Evolutionary conservation across 2,329 filamentous ascomycete species (phyloP), one percentile per base, ranked within the genome.

Genomic region (Verruconis gallopava): DNA sequence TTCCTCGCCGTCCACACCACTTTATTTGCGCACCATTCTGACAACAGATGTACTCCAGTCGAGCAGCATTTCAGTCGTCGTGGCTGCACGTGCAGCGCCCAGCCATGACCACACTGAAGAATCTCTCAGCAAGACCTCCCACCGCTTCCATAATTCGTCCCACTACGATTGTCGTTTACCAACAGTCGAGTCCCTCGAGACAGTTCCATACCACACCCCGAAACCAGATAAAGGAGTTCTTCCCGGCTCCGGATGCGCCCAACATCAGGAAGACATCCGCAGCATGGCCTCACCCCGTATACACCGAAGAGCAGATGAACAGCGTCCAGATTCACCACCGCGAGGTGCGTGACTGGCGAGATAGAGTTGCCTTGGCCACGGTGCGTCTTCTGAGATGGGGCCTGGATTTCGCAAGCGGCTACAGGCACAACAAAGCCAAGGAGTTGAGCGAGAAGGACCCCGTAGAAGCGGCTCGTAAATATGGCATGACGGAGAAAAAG

Each of bases 331-430:
- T 89, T 3, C 85, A 80, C 17, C 89, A 96, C 56, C 80, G 89
- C 18, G 60, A 79, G 50, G 76, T 82, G 2, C 71, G 76, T 53
- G 81, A 75, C 11, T 69, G 75, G 55, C 81, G 85, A 3, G 91
- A 98, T 58, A 78, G 75, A 65, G 63, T 81, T 3, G 91, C 91
- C 2, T 78, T 91, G 55, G 72, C 74, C 45, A 75, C 85, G 48
- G 80, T 95, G 38, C 76, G 83, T 4, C 49, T 86, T 17, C 71
- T 86, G 30, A 73, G 89, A 38, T 89, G 75, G 70, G 77, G 77
- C 6, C 85, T 93, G 63, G 89, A 96, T 57, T 63, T 79, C 25
- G 82, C 72, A 13, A 94, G 88, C 0, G 85, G 86, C 11, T 81
- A 85, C 50, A 77, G 75, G 21, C 85, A 94, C 55, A 73, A 83